Evolutionary conservation across 306 rosid genomes (phyloP), one percentile per base, ranked within the genome.

Genomic region (Prinsepia uniflora): DNA sequence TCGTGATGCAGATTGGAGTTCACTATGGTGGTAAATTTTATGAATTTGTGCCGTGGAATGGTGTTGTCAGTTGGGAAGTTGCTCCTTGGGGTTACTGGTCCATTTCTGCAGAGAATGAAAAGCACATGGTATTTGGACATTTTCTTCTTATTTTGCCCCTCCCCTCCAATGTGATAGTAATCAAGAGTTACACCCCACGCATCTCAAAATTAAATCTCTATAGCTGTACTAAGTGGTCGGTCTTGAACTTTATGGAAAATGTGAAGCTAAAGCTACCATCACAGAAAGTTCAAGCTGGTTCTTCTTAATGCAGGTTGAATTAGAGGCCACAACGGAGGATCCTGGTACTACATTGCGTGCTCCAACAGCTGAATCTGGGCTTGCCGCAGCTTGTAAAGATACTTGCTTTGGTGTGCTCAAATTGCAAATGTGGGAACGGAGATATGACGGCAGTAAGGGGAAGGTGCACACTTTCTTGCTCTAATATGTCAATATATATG

Each of bases 11-110:
- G 98, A 81, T 93, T 76, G 98, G 96, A 76, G 78, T 93, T 72
- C 98, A 90, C 65, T 81, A 39, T 78, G 90, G 77, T 75, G 98
- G 98, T 71, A 85, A 49, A 2, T 90, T 90, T 68, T 88, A 93
- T 78, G 97, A 93, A 79, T 90, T 90, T 80, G 97, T 88, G 72
- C 98, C 98, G 17, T 93, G 98, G 98, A 87, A 85, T 77, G 92
- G 97, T 74, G 71, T 46, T 78, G 85, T 93, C 42, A 75, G 68
- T 71, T 93, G 97, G 98, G 96, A 93, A 84, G 46, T 93, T 57
- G n/a, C 87, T 82, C 76, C 87, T 65, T 90, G 98, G 98, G 97
- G 97, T 68, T 67, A 77, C 75, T 93, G 98, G 97, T 80, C 59
- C 55, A 77, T 93, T 70, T 65, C 82, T 20, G 98, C 87, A 22